phyloP scores from a whole-genome alignment of 495 filamentous ascomycete species.

The Penicillium steckii region DNA sequence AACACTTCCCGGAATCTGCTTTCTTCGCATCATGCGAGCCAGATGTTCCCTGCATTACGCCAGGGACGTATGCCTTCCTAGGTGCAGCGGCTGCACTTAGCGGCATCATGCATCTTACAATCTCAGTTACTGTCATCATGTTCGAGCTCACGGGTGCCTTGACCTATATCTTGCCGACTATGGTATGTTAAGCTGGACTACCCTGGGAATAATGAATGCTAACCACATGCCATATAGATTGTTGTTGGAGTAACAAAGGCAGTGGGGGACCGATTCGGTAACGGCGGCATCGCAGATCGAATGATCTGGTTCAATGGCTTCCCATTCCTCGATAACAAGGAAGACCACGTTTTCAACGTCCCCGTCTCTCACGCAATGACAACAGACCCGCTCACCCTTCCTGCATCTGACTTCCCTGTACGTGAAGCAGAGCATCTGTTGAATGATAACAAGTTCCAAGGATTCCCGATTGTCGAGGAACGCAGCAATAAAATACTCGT shows the following conservation, averaged over 20 bases:
- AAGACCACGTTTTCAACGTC: constrained; percentile 96
- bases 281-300: constrained; percentile 94
- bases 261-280: constrained; percentile 85
- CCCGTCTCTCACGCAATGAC: constrained; percentile 95
- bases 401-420: constrained; percentile 71
- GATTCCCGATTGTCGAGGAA: constrained; percentile 90
- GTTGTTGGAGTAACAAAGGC: constrained; percentile 97
- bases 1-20: constrained; percentile 72
- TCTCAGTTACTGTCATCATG: constrained; percentile 98
- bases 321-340: constrained; percentile 96
- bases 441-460: constrained; percentile 82
- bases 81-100: constrained; percentile 93
- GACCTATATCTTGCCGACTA: constrained; percentile 94
- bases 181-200: constrained; percentile 52
- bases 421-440: constrained; percentile 73
- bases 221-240: constrained; percentile 50
- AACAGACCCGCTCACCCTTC: constrained; percentile 67
- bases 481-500: constrained; percentile 66
- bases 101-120: constrained; percentile 96
- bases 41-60: constrained; percentile 94
- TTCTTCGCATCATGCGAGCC: constrained; percentile 89
- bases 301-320: constrained; percentile 99
- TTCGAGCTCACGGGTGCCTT: constrained; percentile 94
- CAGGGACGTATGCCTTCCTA: constrained; percentile 93
- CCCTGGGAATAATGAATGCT: constrained; percentile 3